A percentile compares a stretch with the other conserved stretches of the same genome.
Conservation (phyloP, 140 eudicot genomes). For the Cichorium intybus region DNA sequence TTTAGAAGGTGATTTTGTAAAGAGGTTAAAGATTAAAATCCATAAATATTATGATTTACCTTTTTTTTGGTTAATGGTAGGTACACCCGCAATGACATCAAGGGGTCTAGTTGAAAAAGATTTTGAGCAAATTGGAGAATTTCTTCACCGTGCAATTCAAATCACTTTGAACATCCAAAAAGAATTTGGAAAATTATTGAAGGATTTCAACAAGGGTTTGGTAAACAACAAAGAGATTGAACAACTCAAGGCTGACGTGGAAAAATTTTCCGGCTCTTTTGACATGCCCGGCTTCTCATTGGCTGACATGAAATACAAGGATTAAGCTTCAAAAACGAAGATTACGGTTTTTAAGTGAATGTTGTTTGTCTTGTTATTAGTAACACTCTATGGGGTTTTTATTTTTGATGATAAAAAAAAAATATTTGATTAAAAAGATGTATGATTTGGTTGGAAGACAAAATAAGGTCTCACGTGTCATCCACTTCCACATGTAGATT, state of each 20-base stretch:
- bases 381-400: constrained; percentile 13
- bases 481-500: constrained; percentile 23
- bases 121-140: constrained; percentile 90
- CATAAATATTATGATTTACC: no score
- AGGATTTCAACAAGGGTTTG: constrained; percentile 97
- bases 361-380: constrained; percentile 32
- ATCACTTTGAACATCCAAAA: constrained; percentile 84
- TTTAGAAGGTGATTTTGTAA: no score
- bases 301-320: constrained; percentile 95
- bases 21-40: no score
- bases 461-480: constrained; percentile 25
- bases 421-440: constrained; percentile 24
- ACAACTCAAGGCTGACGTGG: constrained; percentile 83
- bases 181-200: constrained; percentile 82
- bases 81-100: constrained; percentile 97
- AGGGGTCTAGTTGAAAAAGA: constrained; percentile 95
- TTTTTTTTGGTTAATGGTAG: no score
- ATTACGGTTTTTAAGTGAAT: not conserved
- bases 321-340: constrained; percentile 28
- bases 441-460: constrained; percentile 35
- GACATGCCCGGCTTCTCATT: constrained; percentile 95
- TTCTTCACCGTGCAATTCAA: constrained; percentile 76
- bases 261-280: constrained; percentile 79
- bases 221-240: constrained; percentile 86
- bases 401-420: not conserved